Conservation (phyloP, 176 grass and related monocot species). For the Melocanna baccifera region DNA sequence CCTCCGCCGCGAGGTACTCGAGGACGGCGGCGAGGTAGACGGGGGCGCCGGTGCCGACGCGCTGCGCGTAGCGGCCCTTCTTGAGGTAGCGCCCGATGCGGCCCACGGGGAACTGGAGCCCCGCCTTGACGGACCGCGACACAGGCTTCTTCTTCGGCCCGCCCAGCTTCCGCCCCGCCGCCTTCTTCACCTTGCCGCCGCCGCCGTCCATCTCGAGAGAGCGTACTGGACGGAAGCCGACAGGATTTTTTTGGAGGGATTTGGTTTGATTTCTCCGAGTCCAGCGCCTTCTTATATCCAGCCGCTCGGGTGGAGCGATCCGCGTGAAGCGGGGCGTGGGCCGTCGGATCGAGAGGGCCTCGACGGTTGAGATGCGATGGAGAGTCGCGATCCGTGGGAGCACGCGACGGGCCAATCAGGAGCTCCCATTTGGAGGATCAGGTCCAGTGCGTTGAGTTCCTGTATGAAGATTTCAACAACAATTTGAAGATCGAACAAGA, state of each 20-base stretch:
- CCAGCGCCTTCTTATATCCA: background rate
- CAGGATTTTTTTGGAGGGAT: background rate
- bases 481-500: too few relatives aligned
- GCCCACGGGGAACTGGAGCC: conserved; percentile 57
- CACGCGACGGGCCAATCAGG: conserved; percentile 10
- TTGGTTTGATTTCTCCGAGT: background rate
- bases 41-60: conserved; percentile 60
- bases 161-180: conserved; percentile 12
- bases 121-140: conserved; percentile 43
- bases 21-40: conserved; percentile 76
- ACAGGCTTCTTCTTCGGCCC: conserved; percentile 50
- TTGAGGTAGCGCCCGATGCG: conserved; percentile 48
- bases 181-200: conserved; percentile 41
- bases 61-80: conserved; percentile 48
- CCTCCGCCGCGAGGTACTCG: conserved; percentile 65
- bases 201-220: conserved; percentile 18
- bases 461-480: too few relatives aligned
- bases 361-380: background rate
- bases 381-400: conserved; percentile 20
- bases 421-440: background rate
- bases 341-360: conserved; percentile 11
- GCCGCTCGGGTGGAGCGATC: conserved; percentile 2
- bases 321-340: background rate
- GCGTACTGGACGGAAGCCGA: background rate
- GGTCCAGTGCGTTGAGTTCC: too few relatives aligned